These are phyloP conservation scores for Phytophthora pseudosyringae DNA, from an alignment of 352 stramenopile genomes.

Conservation along the genomic window DNA sequence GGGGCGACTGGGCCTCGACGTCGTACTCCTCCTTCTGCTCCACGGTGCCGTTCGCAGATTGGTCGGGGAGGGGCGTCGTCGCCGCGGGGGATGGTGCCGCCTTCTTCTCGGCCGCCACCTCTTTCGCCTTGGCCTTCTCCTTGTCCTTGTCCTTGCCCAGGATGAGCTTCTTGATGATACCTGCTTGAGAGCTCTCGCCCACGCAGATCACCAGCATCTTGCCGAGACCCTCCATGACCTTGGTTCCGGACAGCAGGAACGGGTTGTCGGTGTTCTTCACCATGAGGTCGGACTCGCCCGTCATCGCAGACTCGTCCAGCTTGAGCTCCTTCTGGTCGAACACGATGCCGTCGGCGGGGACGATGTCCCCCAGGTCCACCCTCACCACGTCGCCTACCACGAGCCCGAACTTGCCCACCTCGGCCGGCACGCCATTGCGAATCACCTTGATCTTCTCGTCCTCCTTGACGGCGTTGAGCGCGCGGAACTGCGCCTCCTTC, in stretches of 20 bases:
- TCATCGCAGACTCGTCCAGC: conserved; percentile 93
- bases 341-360: conserved; percentile 91
- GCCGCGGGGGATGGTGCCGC: conserved; percentile 10
- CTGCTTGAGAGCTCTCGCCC: conserved; percentile 92
- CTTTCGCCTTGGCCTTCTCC: conserved; percentile 45
- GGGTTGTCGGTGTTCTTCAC: conserved; percentile 86
- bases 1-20: conserved; percentile 66
- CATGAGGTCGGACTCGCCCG: conserved; percentile 92
- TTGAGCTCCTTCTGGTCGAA: conserved; percentile 91
- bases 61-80: conserved; percentile 12
- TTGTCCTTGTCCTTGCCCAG: conserved; percentile 77
- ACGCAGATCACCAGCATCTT: conserved; percentile 95
- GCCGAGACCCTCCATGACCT: conserved; percentile 92
- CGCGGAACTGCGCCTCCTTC: conserved; percentile 91
- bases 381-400: conserved; percentile 91
- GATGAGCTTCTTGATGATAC: conserved; percentile 92
- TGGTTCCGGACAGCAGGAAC: conserved; percentile 95
- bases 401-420: conserved; percentile 81
- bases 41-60: conserved; percentile 82
- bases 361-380: conserved; percentile 85
- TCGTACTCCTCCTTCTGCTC: conserved; percentile 74
- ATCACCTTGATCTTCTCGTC: conserved; percentile 88
- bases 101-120: conserved; percentile 21
- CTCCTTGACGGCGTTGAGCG: conserved; percentile 86
- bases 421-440: conserved; percentile 63